Evolutionary conservation across 2,329 filamentous ascomycete genomes (phyloP), one percentile per base, ranked within the genome.

Genomic region (Fusarium kyushuense): DNA sequence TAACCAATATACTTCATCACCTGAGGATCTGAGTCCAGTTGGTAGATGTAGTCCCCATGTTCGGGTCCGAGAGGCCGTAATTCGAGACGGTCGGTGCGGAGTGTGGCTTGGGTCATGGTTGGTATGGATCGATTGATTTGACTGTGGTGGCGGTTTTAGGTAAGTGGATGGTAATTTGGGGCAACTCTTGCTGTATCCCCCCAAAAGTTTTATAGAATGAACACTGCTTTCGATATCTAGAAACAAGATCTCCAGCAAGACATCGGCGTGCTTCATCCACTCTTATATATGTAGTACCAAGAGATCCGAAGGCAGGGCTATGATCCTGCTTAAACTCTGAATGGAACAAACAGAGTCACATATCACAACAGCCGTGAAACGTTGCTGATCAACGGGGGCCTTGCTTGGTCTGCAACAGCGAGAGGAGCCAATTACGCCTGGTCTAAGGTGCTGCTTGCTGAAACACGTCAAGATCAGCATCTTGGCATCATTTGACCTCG

Each of bases 1-100:
- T 68, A 72, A 13, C 69, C 69, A 17, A 72, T 72, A 33, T 72
- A 68, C 33, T 63, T 67, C 69, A 72, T 72, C 19, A 72, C 69
- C 32, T 68, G 48, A 3, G 69, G 57, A 27, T 69, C 46, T 5
- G 69, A 60, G 49, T 72, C 69, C 11, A 72, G 63, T 38, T 70
- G 56, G 42, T 68, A 72, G 30, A 72, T 29, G 29, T 58, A 65
- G 36, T 72, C 66, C 19, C 57, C 54, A 19, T 72, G 69, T 29
- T 68, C 58, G 25, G 51, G 45, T n/a, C 54, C 48, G 13, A 72
- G 69, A 23, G 69, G 69, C 27, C 54, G 40, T 25, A 72, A 33
- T 38, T 65, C 54, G 36, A 72, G 69, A 35, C 69, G 69, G 17
- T 42, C 49, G 27, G 69, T 72, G 33, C 46, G 63, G 9, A 72